Conservation (phyloP, 2,329 filamentous ascomycete genomes). For the Neonectria faginata region DNA sequence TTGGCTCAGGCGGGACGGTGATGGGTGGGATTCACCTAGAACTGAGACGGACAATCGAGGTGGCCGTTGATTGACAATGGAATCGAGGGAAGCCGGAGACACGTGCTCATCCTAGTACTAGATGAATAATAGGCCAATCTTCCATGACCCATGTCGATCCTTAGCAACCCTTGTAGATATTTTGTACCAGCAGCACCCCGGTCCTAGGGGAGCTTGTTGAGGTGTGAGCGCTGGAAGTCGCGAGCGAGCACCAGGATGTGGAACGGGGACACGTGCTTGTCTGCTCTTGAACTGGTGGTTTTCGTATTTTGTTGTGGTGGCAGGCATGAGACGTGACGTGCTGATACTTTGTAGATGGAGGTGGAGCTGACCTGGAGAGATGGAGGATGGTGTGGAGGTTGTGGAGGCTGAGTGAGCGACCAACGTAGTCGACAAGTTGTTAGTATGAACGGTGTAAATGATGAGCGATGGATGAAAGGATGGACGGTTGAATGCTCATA, state of each 20-base stretch:
- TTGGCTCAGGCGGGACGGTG: slow-evolving; percentile 42
- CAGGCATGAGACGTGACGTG: slow-evolving; percentile 22
- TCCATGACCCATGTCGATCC: slow-evolving; percentile 29
- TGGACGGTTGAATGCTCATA: not conserved
- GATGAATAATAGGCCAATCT: slow-evolving; percentile 36
- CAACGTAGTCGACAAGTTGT: not conserved
- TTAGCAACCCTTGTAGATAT: not conserved
- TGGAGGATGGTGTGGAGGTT: slow-evolving; percentile 29
- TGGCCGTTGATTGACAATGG: slow-evolving; percentile 1
- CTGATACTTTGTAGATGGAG: slow-evolving; percentile 22
- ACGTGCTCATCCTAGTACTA: slow-evolving; percentile 41
- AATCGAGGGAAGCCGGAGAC: slow-evolving; percentile 28
- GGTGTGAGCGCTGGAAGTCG: slow-evolving; percentile 6
- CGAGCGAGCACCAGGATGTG: slow-evolving; percentile 27
- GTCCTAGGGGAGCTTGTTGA: slow-evolving; percentile 21
- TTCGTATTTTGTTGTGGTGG: slow-evolving; percentile 26
- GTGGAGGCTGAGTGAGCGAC: slow-evolving; percentile 26
- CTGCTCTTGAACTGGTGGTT: slow-evolving; percentile 37
- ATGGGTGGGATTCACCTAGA: slow-evolving; percentile 43
- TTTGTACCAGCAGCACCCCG: slow-evolving; percentile 6
- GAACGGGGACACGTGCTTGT: slow-evolving; percentile 42
- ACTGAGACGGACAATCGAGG: slow-evolving; percentile 27
- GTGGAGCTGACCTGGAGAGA: slow-evolving; percentile 14
- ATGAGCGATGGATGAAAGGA: slow-evolving; percentile 4
- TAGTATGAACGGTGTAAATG: slow-evolving; percentile 1